phyloP scores from a whole-genome alignment of 129 eudicot genomes.

The Flaveria bidentis region DNA sequence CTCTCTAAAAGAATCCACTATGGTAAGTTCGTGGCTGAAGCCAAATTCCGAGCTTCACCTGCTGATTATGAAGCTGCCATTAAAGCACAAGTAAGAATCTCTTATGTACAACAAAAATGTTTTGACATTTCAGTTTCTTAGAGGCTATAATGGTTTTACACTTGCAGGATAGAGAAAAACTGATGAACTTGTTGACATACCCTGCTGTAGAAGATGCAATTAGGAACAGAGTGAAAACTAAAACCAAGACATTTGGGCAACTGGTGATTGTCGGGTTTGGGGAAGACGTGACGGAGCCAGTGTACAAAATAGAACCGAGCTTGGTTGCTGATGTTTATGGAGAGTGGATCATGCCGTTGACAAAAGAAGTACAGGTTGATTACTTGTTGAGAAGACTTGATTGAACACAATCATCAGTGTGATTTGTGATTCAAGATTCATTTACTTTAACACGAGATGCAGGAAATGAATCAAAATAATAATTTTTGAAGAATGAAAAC shows the following conservation, averaged over 20 bases:
- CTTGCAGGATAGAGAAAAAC: conserved; percentile 52
- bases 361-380: conserved; percentile 79
- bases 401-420: conserved; percentile 16
- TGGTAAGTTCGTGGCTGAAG: conserved; percentile 96
- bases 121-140: conserved; percentile 1
- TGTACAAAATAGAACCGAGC: conserved; percentile 73
- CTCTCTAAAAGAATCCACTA: conserved; percentile 85
- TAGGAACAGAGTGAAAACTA: conserved; percentile 59
- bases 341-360: conserved; percentile 89
- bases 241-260: conserved; percentile 71
- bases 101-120: neutral
- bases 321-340: conserved; percentile 81
- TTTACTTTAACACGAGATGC: neutral
- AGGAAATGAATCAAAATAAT: neutral
- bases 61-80: conserved; percentile 69
- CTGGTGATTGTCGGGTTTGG: conserved; percentile 38
- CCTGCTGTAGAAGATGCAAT: conserved; percentile 75
- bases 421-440: conserved; percentile 18
- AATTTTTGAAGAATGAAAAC: neutral
- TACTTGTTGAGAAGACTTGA: conserved; percentile 80
- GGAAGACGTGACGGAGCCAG: conserved; percentile 44
- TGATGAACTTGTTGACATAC: conserved; percentile 73
- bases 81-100: conserved; percentile 54
- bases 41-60: conserved; percentile 77
- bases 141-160: conserved; percentile 7